Evolutionary conservation across 2,329 filamentous ascomycete species (phyloP).

Genomic region (Aspergillus sp.): DNA sequence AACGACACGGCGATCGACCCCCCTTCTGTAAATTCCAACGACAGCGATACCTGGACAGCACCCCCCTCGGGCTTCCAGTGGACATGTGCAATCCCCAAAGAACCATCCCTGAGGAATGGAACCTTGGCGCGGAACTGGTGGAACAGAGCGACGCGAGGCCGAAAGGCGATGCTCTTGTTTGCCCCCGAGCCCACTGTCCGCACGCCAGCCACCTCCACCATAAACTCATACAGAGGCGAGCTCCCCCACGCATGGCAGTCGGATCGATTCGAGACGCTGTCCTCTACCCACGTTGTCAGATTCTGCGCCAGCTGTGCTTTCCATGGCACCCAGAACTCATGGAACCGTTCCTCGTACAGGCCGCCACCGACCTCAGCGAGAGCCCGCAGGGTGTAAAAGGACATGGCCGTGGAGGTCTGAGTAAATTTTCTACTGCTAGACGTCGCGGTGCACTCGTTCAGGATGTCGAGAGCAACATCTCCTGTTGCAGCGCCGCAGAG

Average conservation of each 20-base stretch:
- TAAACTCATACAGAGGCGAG: slow-evolving; percentile 9
- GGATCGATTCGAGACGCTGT: not conserved
- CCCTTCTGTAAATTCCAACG: no score
- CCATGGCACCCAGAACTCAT: no score
- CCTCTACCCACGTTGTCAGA: no score
- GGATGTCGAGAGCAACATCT: not conserved
- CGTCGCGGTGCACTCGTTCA: not conserved
- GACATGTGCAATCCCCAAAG: no score
- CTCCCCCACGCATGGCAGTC: slow-evolving; percentile 14
- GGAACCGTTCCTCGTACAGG: slow-evolving; percentile 5
- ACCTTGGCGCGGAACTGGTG: no score
- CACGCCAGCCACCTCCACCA: slow-evolving; percentile 2
- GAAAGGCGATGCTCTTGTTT: no score
- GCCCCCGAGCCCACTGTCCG: not conserved
- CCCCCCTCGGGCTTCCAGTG: no score
- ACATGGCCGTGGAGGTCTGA: not conserved
- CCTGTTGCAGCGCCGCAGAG: slow-evolving; percentile 2
- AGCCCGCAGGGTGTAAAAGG: slow-evolving; percentile 4
- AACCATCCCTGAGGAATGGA: not conserved
- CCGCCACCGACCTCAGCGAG: not conserved
- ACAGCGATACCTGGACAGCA: no score
- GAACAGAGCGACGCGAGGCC: no score
- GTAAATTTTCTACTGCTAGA: no score
- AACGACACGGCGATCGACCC: no score
- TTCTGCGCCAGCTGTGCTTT: no score